phyloP scores from a whole-genome alignment of 2,329 filamentous ascomycete genomes.

The Beauveria sp. region DNA sequence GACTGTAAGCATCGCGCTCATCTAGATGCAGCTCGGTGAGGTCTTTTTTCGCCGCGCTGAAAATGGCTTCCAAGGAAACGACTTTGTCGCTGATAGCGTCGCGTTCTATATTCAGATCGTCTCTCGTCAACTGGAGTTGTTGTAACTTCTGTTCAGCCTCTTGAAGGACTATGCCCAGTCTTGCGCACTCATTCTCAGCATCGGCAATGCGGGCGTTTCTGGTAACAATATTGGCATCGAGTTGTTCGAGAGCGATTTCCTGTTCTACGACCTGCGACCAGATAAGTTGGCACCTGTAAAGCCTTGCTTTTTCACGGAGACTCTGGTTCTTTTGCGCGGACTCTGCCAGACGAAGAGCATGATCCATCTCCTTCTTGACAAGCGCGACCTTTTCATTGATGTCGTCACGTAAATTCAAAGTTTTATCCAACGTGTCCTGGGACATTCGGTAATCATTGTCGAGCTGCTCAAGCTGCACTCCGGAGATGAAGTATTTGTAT shows the following conservation, averaged over 20 bases:
- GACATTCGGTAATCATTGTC: conserved; percentile 87
- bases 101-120: conserved; percentile 38
- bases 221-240: conserved; percentile 21
- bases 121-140: conserved; percentile 30
- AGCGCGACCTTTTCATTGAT: conserved; percentile 25
- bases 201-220: conserved; percentile 21
- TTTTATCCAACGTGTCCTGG: conserved; percentile 68
- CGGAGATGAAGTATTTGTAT: conserved; percentile 93
- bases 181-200: conserved; percentile 22
- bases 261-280: conserved; percentile 81
- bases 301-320: conserved; percentile 52
- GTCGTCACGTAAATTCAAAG: conserved; percentile 29
- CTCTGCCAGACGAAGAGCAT: conserved; percentile 57
- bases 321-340: conserved; percentile 58
- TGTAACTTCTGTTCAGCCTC: conserved; percentile 37
- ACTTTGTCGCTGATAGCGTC: conserved; percentile 36
- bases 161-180: conserved; percentile 43
- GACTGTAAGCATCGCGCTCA: conserved; percentile 56
- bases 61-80: conserved; percentile 40
- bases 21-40: conserved; percentile 50
- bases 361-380: conserved; percentile 40
- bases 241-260: conserved; percentile 46
- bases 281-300: conserved; percentile 60
- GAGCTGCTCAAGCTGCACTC: conserved; percentile 86
- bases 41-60: conserved; percentile 45